phyloP scores from a whole-genome alignment of 2,329 filamentous ascomycete species.

The Pseudomassariella vexata region DNA sequence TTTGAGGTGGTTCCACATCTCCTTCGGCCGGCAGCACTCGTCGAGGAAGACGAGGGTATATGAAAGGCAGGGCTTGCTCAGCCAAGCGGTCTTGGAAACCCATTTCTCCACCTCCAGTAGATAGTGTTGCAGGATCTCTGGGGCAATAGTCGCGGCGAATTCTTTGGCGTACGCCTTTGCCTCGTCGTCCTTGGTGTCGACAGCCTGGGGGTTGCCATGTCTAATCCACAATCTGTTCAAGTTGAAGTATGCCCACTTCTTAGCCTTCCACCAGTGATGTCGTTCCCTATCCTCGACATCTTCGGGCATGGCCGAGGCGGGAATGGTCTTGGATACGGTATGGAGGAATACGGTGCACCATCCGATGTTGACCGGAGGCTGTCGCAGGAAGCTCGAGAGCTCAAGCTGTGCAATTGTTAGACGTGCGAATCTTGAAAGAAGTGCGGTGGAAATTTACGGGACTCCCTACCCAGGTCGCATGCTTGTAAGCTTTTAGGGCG shows the following conservation, averaged over 20 bases:
- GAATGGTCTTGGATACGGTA: constrained; percentile 79
- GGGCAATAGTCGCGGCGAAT: constrained; percentile 87
- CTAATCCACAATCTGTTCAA: constrained; percentile 91
- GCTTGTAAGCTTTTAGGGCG: constrained; percentile 94
- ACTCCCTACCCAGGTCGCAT: constrained; percentile 90
- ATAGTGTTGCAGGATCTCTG: constrained; percentile 94
- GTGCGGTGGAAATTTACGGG: too few relatives aligned
- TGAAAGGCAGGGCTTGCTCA: constrained; percentile 88
- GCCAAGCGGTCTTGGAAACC: constrained; percentile 90
- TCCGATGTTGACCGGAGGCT: constrained; percentile 78
- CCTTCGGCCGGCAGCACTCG: constrained; percentile 94
- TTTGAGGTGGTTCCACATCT: constrained; percentile 93
- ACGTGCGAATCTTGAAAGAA: background rate
- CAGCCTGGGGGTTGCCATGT: constrained; percentile 79
- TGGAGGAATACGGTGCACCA: constrained; percentile 96
- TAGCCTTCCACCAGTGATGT: constrained; percentile 99
- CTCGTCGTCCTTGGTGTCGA: constrained; percentile 72
- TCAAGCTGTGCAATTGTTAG: constrained; percentile 60
- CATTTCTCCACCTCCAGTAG: constrained; percentile 93
- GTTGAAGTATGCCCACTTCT: constrained; percentile 99
- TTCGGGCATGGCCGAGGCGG: constrained; percentile 71
- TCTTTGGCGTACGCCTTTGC: constrained; percentile 80
- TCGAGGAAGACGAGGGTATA: constrained; percentile 94
- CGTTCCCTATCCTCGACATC: constrained; percentile 79
- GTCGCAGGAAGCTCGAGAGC: constrained; percentile 69